Evolutionary conservation across 2,329 filamentous ascomycete species (phyloP), one percentile per base, ranked within the genome.

Genomic region (Botrytis sinoallii): DNA sequence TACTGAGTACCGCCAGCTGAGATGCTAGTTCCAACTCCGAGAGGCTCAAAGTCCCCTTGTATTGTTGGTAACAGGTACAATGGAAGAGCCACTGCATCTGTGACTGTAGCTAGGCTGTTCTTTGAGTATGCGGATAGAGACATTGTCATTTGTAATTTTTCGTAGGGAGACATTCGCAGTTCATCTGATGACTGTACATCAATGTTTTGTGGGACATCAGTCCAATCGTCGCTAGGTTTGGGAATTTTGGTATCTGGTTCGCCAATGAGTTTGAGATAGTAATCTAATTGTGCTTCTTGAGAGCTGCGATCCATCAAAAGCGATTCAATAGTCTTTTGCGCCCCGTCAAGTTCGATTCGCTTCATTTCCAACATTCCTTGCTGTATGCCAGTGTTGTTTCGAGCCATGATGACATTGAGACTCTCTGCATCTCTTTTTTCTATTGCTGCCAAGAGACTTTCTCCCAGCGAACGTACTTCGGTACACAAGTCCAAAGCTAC

Each of bases 331-430:
- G 29, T 52, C 35, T 57, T 25, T 35, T 69, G 46, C 29, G 46
- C 32, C 25, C 57, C 29, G 4, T 57, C 66, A 69, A 69, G 48
- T 14, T 57, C 66, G 5, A 69, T n/a, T 10, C 9, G 6, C 35
- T 69, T 69, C 32, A 69, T 69, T 9, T 69, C 42, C 22, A 69
- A 25, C 66, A 69, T 57, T 35, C 55, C 57, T 69, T 52, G 22
- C 35, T 55, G 46, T 38, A 69, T 69, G 22, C 12, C 59, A 35
- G 35, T 52, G 29, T 10, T 69, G 8, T 69, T 35, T 20, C 35
- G 32, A n/a, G 35, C 29, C 22, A 4, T 4, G 8, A 22, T 22
- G 32, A 42, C 4, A 35, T 55, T 69, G 2, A n/a, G 38, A 35
- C 2, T 35, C 48, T 69, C 66, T 18, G 22, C 20, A 32, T 69